Conservation (phyloP, 2,329 filamentous ascomycete species). For the Paramyrothecium roridum region DNA sequence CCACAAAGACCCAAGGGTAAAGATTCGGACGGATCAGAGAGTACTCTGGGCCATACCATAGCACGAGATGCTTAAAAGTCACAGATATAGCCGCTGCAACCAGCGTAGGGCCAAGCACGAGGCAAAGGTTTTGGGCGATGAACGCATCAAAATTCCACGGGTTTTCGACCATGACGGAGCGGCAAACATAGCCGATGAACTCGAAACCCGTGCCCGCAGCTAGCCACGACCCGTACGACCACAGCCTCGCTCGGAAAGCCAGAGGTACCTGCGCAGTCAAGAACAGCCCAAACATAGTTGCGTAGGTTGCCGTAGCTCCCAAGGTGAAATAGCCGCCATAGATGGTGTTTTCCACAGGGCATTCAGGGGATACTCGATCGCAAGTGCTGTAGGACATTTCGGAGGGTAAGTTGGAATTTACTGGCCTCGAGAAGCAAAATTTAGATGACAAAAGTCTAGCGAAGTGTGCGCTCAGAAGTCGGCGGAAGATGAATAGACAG, state of each 20-base stretch:
- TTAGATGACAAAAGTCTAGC: no score
- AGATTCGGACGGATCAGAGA: slow-evolving; percentile 35
- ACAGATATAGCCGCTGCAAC: slow-evolving; percentile 43
- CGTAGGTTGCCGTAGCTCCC: slow-evolving; percentile 23
- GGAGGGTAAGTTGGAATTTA: no score
- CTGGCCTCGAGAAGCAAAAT: no score
- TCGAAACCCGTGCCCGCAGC: slow-evolving; percentile 36
- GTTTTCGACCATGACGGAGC: slow-evolving; percentile 33
- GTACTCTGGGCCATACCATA: slow-evolving; percentile 36
- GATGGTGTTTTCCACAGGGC: slow-evolving; percentile 17
- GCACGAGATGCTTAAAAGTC: slow-evolving; percentile 41
- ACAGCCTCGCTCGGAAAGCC: slow-evolving; percentile 30
- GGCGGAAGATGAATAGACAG: no score
- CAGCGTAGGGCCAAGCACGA: slow-evolving; percentile 39
- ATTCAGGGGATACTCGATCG: slow-evolving; percentile 15
- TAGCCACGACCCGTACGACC: slow-evolving; percentile 32
- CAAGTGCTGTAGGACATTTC: slow-evolving; percentile 16
- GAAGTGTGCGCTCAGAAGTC: no score
- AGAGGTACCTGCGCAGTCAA: slow-evolving; percentile 27
- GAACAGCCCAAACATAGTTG: slow-evolving; percentile 27
- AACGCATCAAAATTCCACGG: slow-evolving; percentile 37
- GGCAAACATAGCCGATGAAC: slow-evolving; percentile 36
- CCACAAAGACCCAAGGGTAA: slow-evolving; percentile 49
- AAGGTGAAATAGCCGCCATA: slow-evolving; percentile 17
- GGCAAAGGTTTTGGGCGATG: slow-evolving; percentile 34